A percentile compares a stretch with the other conserved stretches of the same genome.
Conservation (phyloP, 352 stramenopile genomes). For the Globisporangium megalacanthum region DNA sequence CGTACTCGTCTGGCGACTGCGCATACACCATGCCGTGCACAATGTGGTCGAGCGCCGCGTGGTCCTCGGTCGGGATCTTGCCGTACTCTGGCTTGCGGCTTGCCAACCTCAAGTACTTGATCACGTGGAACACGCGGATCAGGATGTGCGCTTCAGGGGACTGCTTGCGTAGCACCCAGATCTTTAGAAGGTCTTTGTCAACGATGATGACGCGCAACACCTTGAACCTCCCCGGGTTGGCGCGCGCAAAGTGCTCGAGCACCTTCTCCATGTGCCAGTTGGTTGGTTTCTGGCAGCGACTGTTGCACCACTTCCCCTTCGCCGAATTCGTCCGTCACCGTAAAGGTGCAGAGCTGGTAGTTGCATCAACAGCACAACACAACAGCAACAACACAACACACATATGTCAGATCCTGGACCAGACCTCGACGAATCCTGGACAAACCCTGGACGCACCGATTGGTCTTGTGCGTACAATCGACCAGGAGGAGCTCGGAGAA, state of each 20-base stretch:
- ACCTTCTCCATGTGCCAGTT: slow-evolving; percentile 21
- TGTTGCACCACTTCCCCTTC: too few species aligned
- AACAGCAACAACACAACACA: too few species aligned
- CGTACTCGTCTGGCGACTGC: too few species aligned
- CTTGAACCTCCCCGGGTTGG: slow-evolving; percentile 4
- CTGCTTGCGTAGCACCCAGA: slow-evolving; percentile 9
- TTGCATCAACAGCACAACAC: slow-evolving; percentile 15
- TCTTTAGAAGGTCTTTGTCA: slow-evolving; percentile 25
- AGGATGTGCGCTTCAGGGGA: slow-evolving; percentile 14
- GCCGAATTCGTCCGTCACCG: too few species aligned
- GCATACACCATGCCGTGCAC: slow-evolving; percentile 2
- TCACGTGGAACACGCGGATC: slow-evolving; percentile 22
- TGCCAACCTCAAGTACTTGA: slow-evolving; percentile 17
- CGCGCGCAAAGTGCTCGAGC: slow-evolving; percentile 11
- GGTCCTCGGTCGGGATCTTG: slow-evolving; percentile 8
- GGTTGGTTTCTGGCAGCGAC: too few species aligned
- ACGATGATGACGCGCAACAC: slow-evolving; percentile 20
- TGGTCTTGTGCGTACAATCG: slow-evolving; percentile 18
- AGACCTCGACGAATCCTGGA: too few species aligned
- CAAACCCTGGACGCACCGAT: slow-evolving; percentile 9
- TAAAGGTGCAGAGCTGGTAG: slow-evolving; percentile 20
- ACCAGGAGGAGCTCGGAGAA: slow-evolving; percentile 8
- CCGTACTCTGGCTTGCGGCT: slow-evolving; percentile 12
- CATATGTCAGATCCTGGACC: slow-evolving; percentile 3
- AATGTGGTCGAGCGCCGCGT: slow-evolving; percentile 1